Evolutionary conservation across 129 eudicot genomes (phyloP).

Genomic region (Ambrosia artemisiifolia): DNA sequence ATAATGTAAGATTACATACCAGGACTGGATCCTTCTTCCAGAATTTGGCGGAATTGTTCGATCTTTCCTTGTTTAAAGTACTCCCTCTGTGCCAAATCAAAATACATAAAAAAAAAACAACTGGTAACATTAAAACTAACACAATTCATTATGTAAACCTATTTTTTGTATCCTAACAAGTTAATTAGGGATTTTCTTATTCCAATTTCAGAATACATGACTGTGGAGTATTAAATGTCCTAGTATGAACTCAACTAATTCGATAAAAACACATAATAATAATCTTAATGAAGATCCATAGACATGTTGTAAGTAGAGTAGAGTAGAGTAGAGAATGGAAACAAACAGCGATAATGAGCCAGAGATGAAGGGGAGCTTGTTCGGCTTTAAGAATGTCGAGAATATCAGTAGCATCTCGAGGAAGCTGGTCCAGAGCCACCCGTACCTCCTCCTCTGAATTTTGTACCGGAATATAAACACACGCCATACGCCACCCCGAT

Average conservation of each 20-base stretch:
- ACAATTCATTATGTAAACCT: neutral
- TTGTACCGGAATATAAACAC: constrained; percentile 91
- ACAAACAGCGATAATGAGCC: constrained; percentile 95
- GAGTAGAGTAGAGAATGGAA: neutral
- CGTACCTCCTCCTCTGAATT: constrained; percentile 96
- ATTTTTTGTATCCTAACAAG: neutral
- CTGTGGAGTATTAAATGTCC: neutral
- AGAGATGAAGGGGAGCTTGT: constrained; percentile 97
- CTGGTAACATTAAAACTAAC: constrained; percentile 3
- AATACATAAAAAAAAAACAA: constrained; percentile 1
- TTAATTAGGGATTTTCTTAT: neutral
- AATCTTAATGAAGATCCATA: neutral
- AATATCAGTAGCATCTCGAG: constrained; percentile 92
- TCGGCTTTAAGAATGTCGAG: constrained; percentile 98
- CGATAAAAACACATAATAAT: neutral
- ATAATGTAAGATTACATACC: constrained; percentile 39
- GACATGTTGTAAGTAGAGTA: neutral
- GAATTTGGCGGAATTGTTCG: constrained; percentile 86
- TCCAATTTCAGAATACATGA: neutral
- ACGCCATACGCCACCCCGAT: constrained; percentile 52
- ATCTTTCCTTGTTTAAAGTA: constrained; percentile 95
- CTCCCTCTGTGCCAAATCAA: constrained; percentile 68
- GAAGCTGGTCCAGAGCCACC: constrained; percentile 89
- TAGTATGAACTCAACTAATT: neutral
- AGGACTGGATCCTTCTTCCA: constrained; percentile 97